phyloP scores from a whole-genome alignment of 2,329 filamentous ascomycete species.

The Penicillium sp. region DNA sequence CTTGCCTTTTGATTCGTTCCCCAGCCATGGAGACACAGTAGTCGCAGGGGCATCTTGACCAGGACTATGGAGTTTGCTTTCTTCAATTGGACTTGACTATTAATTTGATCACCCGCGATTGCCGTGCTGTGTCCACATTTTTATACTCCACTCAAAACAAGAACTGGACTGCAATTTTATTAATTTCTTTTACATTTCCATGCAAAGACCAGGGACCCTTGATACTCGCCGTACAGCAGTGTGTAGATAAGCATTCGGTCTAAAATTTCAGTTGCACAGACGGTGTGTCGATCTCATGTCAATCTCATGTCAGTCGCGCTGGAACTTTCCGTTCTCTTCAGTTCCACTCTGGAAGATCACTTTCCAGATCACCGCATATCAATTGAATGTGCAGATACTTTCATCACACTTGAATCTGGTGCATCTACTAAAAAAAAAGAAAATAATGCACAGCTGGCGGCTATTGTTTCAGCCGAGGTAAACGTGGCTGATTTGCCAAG shows the following conservation, averaged over 20 bases:
- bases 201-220: conserved; percentile 2
- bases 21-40: conserved; percentile 38
- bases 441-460: neutral
- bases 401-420: neutral
- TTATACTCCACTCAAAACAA: neutral
- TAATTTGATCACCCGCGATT: neutral
- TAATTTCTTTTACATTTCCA: neutral
- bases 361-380: neutral
- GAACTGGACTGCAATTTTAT: neutral
- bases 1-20: conserved; percentile 34
- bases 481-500: neutral
- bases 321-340: neutral
- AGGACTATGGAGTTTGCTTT: neutral
- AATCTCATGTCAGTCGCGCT: neutral
- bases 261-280: conserved; percentile 1
- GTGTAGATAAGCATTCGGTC: neutral
- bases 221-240: neutral
- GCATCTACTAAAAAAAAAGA: neutral
- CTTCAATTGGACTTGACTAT: neutral
- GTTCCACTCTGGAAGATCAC: neutral
- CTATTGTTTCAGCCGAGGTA: neutral
- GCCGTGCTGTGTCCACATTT: neutral
- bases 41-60: conserved; percentile 27
- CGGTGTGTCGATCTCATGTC: neutral
- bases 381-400: neutral